A percentile compares a stretch with the other conserved stretches of the same genome.
Evolutionary conservation across 2,329 filamentous ascomycete species (phyloP).

Genomic region (Monosporascus sp.): DNA sequence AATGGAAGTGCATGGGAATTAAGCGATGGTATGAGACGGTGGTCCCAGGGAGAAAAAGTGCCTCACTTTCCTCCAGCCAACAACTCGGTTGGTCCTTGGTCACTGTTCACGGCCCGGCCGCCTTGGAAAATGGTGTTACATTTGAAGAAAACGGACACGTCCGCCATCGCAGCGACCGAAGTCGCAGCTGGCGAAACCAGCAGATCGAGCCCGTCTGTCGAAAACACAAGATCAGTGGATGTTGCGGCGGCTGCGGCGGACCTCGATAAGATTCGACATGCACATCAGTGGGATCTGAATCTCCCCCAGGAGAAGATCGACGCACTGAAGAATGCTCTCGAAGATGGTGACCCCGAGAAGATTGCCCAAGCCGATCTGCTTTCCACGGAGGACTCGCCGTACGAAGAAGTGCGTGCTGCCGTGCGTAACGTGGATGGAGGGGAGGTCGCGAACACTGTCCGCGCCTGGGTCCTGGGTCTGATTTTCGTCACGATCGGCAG

Average conservation of each 20-base stretch:
- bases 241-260: constrained; percentile 17
- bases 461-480: constrained; percentile 40
- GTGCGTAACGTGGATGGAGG: constrained; percentile 40
- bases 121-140: neutral
- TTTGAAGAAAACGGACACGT: neutral
- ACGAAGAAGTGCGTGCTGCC: constrained; percentile 36
- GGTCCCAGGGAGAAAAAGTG: too few species aligned
- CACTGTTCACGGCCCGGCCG: neutral
- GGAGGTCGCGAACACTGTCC: constrained; percentile 36
- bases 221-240: constrained; percentile 6
- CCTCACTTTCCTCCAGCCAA: too few species aligned
- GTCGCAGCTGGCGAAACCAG: neutral
- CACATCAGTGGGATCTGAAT: constrained; percentile 31
- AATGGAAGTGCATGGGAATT: neutral
- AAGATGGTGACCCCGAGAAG: constrained; percentile 25
- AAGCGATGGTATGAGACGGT: neutral
- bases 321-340: constrained; percentile 24
- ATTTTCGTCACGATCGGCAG: constrained; percentile 37
- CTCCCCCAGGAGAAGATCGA: constrained; percentile 28
- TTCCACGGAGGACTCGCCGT: constrained; percentile 33
- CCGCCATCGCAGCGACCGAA: neutral
- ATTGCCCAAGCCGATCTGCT: constrained; percentile 26
- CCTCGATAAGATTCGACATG: constrained; percentile 25
- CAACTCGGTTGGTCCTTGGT: too few species aligned
- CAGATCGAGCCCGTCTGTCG: neutral